phyloP scores from a whole-genome alignment of 2,329 filamentous ascomycete genomes.

The Piedraia hortae region DNA sequence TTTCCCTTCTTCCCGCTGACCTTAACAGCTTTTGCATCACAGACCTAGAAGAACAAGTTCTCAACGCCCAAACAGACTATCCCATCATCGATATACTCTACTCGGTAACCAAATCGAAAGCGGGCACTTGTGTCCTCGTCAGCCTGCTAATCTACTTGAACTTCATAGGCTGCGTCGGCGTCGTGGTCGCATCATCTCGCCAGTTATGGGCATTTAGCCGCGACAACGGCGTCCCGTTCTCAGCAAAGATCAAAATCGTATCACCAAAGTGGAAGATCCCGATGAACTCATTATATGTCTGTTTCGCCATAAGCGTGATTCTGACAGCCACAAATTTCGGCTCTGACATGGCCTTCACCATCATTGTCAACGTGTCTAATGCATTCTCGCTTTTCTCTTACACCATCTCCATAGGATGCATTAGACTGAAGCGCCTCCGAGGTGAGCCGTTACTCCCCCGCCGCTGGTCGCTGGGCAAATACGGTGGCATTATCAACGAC shows the following conservation, averaged over 20 bases:
- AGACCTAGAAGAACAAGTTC: not conserved
- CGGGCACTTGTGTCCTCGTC: not conserved
- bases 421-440: conserved; percentile 13
- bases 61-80: not conserved
- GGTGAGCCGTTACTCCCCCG: conserved; percentile 12
- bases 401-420: conserved; percentile 13
- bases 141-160: conserved; percentile 11
- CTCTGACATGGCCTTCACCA: conserved; percentile 16
- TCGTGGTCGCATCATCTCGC: conserved; percentile 14
- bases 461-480: conserved; percentile 15
- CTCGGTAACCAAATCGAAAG: not conserved
- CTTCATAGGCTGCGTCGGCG: conserved; percentile 11
- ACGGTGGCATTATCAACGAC: conserved; percentile 5
- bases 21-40: not conserved
- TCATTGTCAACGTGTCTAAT: conserved; percentile 15
- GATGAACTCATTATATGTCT: conserved; percentile 7
- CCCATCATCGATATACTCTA: not conserved
- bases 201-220: conserved; percentile 16
- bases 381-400: conserved; percentile 16
- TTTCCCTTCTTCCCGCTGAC: no score
- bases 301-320: conserved; percentile 5
- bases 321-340: conserved; percentile 14
- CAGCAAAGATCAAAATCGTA: no score
- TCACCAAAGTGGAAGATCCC: conserved; percentile 9
- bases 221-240: conserved; percentile 6